A percentile compares a stretch with the other conserved stretches of the same genome.
Evolutionary conservation across 352 stramenopile genomes (phyloP).

Genomic region (Thalassiosira ordinaria): DNA sequence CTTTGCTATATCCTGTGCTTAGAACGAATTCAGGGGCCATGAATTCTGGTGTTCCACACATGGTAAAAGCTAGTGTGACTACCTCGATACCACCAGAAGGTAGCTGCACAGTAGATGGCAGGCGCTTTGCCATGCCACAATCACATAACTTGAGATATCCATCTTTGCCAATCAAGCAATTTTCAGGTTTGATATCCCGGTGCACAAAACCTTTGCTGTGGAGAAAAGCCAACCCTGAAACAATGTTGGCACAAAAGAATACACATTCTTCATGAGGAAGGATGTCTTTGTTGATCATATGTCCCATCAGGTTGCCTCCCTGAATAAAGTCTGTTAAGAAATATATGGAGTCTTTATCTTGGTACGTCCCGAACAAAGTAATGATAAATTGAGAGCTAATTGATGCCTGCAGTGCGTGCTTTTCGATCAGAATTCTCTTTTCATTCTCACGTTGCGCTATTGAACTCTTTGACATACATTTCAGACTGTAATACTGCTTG

Average conservation of each 20-base stretch:
- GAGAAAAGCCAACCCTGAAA: conserved; percentile 43
- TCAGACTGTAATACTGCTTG: conserved; percentile 47
- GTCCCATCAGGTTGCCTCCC: conserved; percentile 54
- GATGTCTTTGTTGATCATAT: conserved; percentile 61
- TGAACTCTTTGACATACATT: conserved; percentile 59
- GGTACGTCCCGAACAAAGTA: conserved; percentile 49
- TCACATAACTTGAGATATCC: conserved; percentile 61
- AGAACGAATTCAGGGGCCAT: conserved; percentile 89
- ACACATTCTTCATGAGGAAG: conserved; percentile 57
- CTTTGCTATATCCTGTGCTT: conserved; percentile 87
- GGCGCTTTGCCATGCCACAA: conserved; percentile 60
- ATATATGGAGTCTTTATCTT: conserved; percentile 60
- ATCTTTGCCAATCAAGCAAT: conserved; percentile 57
- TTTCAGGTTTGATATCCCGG: conserved; percentile 64
- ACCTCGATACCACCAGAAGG: conserved; percentile 54
- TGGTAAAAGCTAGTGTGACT: conserved; percentile 61
- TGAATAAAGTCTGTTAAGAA: conserved; percentile 65
- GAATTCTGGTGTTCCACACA: conserved; percentile 91
- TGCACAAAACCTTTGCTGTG: conserved; percentile 57
- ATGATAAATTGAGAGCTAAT: conserved; percentile 38
- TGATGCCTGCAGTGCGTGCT: conserved; percentile 41
- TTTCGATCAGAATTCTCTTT: conserved; percentile 62
- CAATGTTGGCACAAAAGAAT: conserved; percentile 64
- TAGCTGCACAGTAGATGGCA: conserved; percentile 58
- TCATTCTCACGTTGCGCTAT: conserved; percentile 52